A percentile compares a stretch with the other conserved stretches of the same genome.
Conservation (phyloP, 2,329 filamentous ascomycete genomes). For the Ophidiomyces ophidiicola region DNA sequence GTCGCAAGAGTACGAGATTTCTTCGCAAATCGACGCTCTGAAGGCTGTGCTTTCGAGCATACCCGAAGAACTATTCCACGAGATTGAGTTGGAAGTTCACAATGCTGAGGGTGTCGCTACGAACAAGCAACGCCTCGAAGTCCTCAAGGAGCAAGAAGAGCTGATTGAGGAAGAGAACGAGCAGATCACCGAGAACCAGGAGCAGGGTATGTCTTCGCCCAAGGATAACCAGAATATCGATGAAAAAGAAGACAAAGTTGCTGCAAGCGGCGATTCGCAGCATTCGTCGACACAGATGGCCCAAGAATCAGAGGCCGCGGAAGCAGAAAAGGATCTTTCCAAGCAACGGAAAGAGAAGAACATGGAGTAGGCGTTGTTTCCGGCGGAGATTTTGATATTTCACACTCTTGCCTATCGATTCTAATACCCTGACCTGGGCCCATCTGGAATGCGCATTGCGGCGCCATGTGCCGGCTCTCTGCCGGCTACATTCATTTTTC, state of each 20-base stretch:
- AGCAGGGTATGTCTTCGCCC: constrained; percentile 59
- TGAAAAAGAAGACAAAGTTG: constrained; percentile 55
- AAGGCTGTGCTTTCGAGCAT: constrained; percentile 88
- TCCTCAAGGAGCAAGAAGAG: constrained; percentile 95
- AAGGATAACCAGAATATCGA: constrained; percentile 89
- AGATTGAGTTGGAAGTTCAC: constrained; percentile 97
- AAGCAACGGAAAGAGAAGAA: constrained; percentile 20
- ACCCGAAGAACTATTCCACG: constrained; percentile 96
- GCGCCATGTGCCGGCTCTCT: too few relatives aligned
- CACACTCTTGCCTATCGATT: background rate
- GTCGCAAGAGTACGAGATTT: constrained; percentile 68
- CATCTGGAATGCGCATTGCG: too few relatives aligned
- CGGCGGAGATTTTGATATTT: background rate
- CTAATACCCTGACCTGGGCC: too few relatives aligned
- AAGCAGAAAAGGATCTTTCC: constrained; percentile 22
- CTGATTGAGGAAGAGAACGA: constrained; percentile 94
- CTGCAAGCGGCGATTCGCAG: constrained; percentile 12
- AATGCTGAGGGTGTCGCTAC: constrained; percentile 92
- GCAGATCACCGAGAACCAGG: constrained; percentile 72
- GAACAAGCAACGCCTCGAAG: constrained; percentile 97
- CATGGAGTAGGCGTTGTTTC: constrained; percentile 16
- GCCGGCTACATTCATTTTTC: background rate
- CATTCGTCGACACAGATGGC: constrained; percentile 44
- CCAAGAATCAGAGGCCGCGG: constrained; percentile 39
- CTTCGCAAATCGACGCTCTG: constrained; percentile 82